Evolutionary conservation across 306 rosid species (phyloP), one percentile per base, ranked within the genome.

Genomic region (Begonia masoniana): DNA sequence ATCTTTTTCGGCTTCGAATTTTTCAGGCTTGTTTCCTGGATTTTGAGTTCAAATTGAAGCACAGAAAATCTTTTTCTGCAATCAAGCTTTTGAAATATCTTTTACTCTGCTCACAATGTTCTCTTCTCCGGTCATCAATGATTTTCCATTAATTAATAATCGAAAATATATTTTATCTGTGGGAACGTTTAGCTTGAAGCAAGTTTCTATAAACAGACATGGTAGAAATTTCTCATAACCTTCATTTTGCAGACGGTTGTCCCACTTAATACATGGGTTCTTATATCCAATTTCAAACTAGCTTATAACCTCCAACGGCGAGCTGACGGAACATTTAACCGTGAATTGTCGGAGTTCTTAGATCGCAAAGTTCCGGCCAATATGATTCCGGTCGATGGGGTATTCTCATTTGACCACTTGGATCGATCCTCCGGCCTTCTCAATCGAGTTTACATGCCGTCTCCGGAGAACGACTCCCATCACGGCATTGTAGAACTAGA

Each of bases 181-280:
- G 3, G 2, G 39, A 31, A 31, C 9, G 8, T 31, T 31, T 31
- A 5, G 39, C 39, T 31, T 6, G 7, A 6, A 4, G 1, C 39
- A 31, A 5, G 39, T 31, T 31, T 3, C 39, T 0, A 6, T 31
- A 7, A 31, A 49, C 52, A 12, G 21, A 49, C 8, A 49, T 49
- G 39, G 19, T 49, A 10, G 13, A 49, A 9, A 49, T 15, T 49
- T 49, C 16, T 51, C 8, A 51, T 17, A 0, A 51, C 26, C 16
- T 52, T 41, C 12, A 21, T 55, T 16, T 51, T 67, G 69, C 24
- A 82, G 91, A 82, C 78, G 53, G 85, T 82, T 54, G 91, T 82
- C 47, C 91, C 91, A n/a, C 74, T 82, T 52, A 82, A 82, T 67
- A 78, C 92, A 14, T 82, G 92, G 92, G 86, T 82, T 10, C 92